A percentile compares a stretch with the other conserved stretches of the same genome.
phyloP scores from a whole-genome alignment of 768 basidiomycete species.

The Suillus ampliporus region DNA sequence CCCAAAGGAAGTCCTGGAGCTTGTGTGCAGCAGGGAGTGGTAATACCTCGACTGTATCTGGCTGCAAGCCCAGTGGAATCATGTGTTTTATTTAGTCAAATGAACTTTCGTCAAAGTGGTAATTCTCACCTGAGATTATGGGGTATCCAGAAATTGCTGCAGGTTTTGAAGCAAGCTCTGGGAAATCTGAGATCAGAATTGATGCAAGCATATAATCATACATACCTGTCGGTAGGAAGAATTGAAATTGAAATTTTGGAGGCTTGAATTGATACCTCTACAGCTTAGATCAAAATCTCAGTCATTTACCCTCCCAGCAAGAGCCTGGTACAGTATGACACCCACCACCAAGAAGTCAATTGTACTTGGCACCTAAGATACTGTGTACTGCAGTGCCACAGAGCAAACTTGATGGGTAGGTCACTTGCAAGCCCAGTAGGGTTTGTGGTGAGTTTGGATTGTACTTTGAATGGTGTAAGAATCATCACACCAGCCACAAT shows the following conservation, averaged over 20 bases:
- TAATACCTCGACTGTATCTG: constrained; percentile 46
- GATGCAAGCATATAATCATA: not conserved
- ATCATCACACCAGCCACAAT: too few relatives aligned
- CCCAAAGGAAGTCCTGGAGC: constrained; percentile 62
- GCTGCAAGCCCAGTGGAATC: constrained; percentile 67
- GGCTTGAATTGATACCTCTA: constrained; percentile 58
- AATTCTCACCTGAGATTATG: constrained; percentile 58
- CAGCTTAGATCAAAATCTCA: constrained; percentile 55
- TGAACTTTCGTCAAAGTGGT: not conserved
- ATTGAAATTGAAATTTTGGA: constrained; percentile 53
- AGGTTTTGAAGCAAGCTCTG: constrained; percentile 35
- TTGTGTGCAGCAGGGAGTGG: constrained; percentile 45
- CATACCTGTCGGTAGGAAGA: constrained; percentile 47
- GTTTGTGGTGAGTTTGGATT: too few relatives aligned
- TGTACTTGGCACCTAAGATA: too few relatives aligned
- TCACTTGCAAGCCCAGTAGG: too few relatives aligned
- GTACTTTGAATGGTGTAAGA: too few relatives aligned
- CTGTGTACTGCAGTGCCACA: too few relatives aligned
- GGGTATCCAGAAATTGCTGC: constrained; percentile 69
- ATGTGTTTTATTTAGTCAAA: constrained; percentile 10
- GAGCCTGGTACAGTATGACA: too few relatives aligned
- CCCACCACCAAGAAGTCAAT: too few relatives aligned
- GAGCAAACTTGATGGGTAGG: too few relatives aligned
- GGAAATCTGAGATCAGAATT: not conserved
- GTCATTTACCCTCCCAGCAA: too few relatives aligned